Base-by-base conservation (phyloP, 2,329 filamentous ascomycete species). In the Esteya vermicola region DNA sequence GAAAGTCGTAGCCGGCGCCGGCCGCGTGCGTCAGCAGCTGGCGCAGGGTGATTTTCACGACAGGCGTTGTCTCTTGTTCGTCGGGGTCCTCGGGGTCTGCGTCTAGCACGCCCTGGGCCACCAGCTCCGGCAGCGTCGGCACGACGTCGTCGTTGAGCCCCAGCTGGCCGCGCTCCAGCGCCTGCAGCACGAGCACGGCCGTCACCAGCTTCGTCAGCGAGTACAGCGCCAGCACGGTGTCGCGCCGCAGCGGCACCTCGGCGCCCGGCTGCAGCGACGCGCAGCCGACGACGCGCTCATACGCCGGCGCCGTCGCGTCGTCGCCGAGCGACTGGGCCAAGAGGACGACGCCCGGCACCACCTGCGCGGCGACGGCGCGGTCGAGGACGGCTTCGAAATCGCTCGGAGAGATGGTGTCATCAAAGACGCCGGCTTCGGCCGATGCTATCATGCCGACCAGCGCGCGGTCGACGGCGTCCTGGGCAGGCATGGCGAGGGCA, bases 91-190 rank as follows among this genome's bases (percentile, higher is more conserved):
- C 39, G 20, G 25, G n/a, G 4, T 46, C 40, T 6, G 31, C n/a
- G n/a, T n/a, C 21, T 6, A 50, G 42, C 9, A 50, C 43, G 1
- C 39, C 36, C 33, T 43, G 43, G 1, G 42, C 40, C 1, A 45
- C 46, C 32, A 50, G 43, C 33, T 49, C 48, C 18, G 48, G 47
- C 36, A 50, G 46, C 30, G 40, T 16, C 1, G 39, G 25, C 2
- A 42, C 50, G 0, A 72, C 51, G 47, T 71, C 65, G 10, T 63
- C 62, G 30, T 68, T 63, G 0, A 72, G 54, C 4, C 47, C 52
- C 9, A 70, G 47, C 8, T 62, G 51, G 3, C 63, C 63, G 6
- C 57, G 53, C 33, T 72, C 67, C 30, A 72, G 61, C 23, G 64
- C 54, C 43, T 69, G 65, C 28, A 72, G 50, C 4, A 57, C 56